These are phyloP conservation scores for Boletus austroedulis DNA, from an alignment of 1,284 basidiomycete species.

Conservation along the genomic window DNA sequence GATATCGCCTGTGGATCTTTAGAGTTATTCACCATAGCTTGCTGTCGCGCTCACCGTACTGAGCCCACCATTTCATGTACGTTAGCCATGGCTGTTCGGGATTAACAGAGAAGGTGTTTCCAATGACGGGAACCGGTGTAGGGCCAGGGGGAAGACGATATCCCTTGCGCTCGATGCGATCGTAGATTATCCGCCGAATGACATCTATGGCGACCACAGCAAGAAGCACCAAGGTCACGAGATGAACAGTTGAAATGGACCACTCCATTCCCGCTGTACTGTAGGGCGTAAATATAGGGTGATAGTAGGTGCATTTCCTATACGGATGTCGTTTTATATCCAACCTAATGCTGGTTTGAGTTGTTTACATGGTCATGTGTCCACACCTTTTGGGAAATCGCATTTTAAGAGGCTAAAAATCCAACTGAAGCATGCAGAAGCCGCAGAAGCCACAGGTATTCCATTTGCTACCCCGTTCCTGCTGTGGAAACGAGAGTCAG, in stretches of 20 bases:
- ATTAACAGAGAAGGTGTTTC: constrained; percentile 16
- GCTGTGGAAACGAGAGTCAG: too few species aligned
- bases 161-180: constrained; percentile 12
- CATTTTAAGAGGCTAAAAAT: too few species aligned
- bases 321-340: constrained; percentile 5
- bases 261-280: constrained; percentile 10
- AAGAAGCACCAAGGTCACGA: background rate
- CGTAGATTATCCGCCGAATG: constrained; percentile 4
- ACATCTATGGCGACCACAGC: background rate
- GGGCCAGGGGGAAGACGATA: constrained; percentile 18
- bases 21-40: background rate
- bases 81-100: constrained; percentile 13
- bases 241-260: background rate
- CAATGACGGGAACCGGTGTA: constrained; percentile 15
- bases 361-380: too few species aligned
- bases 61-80: constrained; percentile 20
- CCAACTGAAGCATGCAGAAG: too few species aligned
- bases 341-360: too few species aligned
- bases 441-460: too few species aligned
- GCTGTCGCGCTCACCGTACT: constrained; percentile 18
- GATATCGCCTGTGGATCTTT: constrained; percentile 21
- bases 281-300: too few species aligned
- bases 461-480: too few species aligned
- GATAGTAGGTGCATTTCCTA: background rate
- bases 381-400: too few species aligned